phyloP scores from a whole-genome alignment of 345 rosid species.

The Trapa incisa region DNA sequence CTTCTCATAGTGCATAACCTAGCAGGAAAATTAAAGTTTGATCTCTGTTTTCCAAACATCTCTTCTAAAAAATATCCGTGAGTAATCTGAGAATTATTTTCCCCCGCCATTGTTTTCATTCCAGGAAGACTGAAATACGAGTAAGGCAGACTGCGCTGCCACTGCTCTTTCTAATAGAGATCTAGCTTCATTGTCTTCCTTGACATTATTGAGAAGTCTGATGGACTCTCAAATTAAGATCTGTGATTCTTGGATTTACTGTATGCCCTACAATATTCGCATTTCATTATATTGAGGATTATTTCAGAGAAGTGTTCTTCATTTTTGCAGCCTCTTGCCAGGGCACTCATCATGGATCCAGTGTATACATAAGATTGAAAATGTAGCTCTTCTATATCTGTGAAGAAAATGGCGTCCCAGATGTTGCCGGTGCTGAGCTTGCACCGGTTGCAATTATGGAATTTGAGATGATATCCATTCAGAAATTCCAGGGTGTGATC shows the following conservation, averaged over 20 bases:
- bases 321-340: background rate
- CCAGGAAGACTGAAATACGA: constrained; percentile 69
- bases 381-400: too few relatives aligned
- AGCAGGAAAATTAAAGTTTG: background rate
- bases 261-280: background rate
- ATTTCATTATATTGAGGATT: background rate
- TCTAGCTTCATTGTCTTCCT: background rate
- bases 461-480: too few relatives aligned
- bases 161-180: background rate
- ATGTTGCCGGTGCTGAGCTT: too few relatives aligned
- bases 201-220: background rate
- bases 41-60: background rate
- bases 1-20: background rate
- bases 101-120: constrained; percentile 17
- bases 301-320: background rate
- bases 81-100: background rate
- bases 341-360: too few relatives aligned
- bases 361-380: too few relatives aligned
- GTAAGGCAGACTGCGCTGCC: background rate
- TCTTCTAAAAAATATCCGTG: background rate
- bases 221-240: background rate
- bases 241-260: background rate
- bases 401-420: too few relatives aligned
- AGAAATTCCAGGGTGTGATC: background rate
- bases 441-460: too few relatives aligned